Percentiles rank a stretch among this genome's conserved stretches.
Evolutionary conservation across 2,329 filamentous ascomycete genomes (phyloP).

Genomic region (Incumbomyces lentus): DNA sequence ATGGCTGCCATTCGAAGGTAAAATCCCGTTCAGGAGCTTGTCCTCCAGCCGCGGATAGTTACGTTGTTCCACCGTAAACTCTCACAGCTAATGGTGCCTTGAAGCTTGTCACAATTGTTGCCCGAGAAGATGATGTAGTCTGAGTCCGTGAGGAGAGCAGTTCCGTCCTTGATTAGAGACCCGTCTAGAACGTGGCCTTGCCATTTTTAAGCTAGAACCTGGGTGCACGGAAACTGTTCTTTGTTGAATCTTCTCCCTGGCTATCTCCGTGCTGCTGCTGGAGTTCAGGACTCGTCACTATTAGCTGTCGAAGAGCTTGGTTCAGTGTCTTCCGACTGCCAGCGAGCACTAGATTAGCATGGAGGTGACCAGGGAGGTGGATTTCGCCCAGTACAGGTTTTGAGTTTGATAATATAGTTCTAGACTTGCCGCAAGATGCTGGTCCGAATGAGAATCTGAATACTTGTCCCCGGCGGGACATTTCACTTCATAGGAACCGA

Average conservation of each 20-base stretch:
- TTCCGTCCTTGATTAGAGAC: neutral
- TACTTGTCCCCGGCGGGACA: slow-evolving; percentile 1
- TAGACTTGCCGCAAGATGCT: no score
- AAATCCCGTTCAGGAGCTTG: neutral
- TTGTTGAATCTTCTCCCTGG: no score
- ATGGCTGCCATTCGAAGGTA: neutral
- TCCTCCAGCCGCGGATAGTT: neutral
- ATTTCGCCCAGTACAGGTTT: neutral
- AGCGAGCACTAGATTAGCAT: slow-evolving; percentile 1
- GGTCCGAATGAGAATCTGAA: no score
- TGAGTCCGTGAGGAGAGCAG: neutral
- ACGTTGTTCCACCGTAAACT: slow-evolving; percentile 1
- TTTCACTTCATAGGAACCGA: slow-evolving; percentile 2
- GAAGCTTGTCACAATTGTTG: slow-evolving; percentile 2
- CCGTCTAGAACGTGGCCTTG: neutral
- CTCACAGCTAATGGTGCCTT: slow-evolving; percentile 3
- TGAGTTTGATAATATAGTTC: no score
- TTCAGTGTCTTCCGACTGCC: slow-evolving; percentile 1
- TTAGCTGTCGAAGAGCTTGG: neutral
- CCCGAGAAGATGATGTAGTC: slow-evolving; percentile 5
- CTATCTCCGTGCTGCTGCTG: no score
- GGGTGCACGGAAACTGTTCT: slow-evolving; percentile 6
- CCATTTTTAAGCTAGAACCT: slow-evolving; percentile 6
- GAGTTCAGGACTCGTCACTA: no score
- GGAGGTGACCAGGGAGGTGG: neutral